Conservation (phyloP, 2,329 filamentous ascomycete species). For the Exophiala alcalophila region DNA sequence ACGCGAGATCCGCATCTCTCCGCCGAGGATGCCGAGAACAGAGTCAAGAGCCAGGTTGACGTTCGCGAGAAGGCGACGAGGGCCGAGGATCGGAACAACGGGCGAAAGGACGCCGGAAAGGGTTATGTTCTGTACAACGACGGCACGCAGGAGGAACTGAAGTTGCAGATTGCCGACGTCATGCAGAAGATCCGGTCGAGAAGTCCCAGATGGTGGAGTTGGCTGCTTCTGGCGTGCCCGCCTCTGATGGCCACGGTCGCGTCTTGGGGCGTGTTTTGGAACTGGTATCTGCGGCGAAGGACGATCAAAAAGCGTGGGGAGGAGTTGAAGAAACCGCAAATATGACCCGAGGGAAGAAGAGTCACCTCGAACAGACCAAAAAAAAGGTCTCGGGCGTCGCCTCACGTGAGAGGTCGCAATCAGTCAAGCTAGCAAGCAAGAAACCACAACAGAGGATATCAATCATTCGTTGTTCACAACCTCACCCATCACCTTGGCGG, state of each 20-base stretch:
- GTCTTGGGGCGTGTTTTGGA: conserved; percentile 69
- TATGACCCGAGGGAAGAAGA: no score
- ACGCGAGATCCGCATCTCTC: conserved; percentile 74
- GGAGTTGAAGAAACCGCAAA: conserved; percentile 54
- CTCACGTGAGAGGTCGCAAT: no score
- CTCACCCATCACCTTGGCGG: no score
- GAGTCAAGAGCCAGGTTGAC: conserved; percentile 82
- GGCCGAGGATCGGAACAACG: conserved; percentile 60
- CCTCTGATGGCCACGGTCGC: conserved; percentile 69
- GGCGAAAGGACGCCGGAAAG: conserved; percentile 48
- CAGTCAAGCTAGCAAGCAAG: no score
- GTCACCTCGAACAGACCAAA: no score
- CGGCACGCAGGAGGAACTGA: conserved; percentile 66
- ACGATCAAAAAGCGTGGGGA: conserved; percentile 43
- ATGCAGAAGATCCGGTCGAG: conserved; percentile 60
- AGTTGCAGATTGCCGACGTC: conserved; percentile 62
- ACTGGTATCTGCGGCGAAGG: conserved; percentile 60
- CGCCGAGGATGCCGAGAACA: conserved; percentile 80
- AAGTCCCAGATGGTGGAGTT: conserved; percentile 84
- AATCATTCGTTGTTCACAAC: no score
- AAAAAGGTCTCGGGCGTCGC: no score
- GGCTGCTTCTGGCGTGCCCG: conserved; percentile 64
- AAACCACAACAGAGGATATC: no score
- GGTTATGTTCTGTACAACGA: conserved; percentile 94
- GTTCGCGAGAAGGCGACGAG: conserved; percentile 77